Conservation (phyloP, 768 basidiomycete genomes). For the Agrocybe praecox region DNA sequence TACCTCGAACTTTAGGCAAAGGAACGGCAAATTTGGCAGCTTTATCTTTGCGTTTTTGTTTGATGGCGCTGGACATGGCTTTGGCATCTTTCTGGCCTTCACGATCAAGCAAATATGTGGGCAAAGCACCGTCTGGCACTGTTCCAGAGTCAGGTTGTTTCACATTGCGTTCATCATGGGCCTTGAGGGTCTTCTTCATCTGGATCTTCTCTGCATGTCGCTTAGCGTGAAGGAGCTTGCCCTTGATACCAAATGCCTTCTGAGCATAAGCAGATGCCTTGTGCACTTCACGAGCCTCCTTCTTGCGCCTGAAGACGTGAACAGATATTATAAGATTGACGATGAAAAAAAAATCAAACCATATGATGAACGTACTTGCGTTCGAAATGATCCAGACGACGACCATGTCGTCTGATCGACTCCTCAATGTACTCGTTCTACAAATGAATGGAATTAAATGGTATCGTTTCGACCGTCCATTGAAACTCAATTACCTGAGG, state of each 20-base stretch:
- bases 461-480: not conserved
- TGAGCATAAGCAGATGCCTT: constrained; percentile 83
- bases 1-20: constrained; percentile 94
- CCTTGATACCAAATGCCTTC: constrained; percentile 95
- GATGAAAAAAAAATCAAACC: not conserved
- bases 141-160: constrained; percentile 88
- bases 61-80: constrained; percentile 92
- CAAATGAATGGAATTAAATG: not conserved
- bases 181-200: constrained; percentile 99
- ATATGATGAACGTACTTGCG: constrained; percentile 67
- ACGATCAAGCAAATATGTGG: constrained; percentile 94
- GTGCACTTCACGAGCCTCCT: constrained; percentile 77
- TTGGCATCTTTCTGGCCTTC: constrained; percentile 99
- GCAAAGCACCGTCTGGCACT: constrained; percentile 88
- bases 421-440: constrained; percentile 99
- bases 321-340: not conserved
- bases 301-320: constrained; percentile 69
- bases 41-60: constrained; percentile 98
- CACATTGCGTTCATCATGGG: constrained; percentile 98
- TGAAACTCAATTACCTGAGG: constrained; percentile 56
- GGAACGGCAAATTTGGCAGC: constrained; percentile 98
- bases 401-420: constrained; percentile 95
- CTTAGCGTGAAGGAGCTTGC: constrained; percentile 96
- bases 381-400: constrained; percentile 95
- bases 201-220: constrained; percentile 98